phyloP scores from a whole-genome alignment of 306 rosid genomes.

The Pyrus bretschneideri region DNA sequence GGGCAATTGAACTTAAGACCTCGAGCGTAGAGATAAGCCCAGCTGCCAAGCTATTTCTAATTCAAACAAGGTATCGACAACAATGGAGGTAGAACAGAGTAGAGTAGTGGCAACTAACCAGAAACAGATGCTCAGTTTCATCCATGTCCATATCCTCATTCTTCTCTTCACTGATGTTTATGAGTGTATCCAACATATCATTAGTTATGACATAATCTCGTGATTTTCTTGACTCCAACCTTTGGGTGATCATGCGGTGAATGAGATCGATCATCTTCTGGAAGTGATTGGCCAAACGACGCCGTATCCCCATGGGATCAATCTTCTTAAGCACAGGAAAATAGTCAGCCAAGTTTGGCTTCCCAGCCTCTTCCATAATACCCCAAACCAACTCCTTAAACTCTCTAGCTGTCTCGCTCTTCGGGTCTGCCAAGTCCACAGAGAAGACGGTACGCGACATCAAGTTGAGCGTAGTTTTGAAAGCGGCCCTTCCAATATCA shows the following conservation, averaged over 20 bases:
- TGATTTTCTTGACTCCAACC: background rate
- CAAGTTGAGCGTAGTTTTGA: constrained; percentile 17
- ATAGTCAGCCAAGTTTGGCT: constrained; percentile 29
- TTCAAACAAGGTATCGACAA: background rate
- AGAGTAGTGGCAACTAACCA: background rate
- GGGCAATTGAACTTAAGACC: too few species aligned
- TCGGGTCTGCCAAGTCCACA: constrained; percentile 6
- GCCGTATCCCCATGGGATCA: constrained; percentile 24
- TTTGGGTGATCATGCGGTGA: background rate
- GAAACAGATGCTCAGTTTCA: background rate
- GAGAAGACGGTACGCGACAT: constrained; percentile 32
- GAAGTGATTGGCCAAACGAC: background rate
- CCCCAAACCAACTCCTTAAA: constrained; percentile 14
- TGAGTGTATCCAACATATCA: background rate
- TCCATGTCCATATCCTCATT: background rate
- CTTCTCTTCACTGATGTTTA: background rate
- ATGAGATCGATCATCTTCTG: background rate
- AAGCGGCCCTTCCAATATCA: constrained; percentile 21
- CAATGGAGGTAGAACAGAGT: background rate
- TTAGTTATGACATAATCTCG: background rate
- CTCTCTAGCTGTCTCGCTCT: background rate
- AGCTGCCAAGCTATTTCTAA: background rate
- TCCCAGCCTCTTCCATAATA: constrained; percentile 18
- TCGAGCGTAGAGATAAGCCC: too few species aligned
- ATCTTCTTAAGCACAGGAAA: constrained; percentile 21